Percentiles rank a stretch among this genome's conserved stretches.
phyloP scores from a whole-genome alignment of 352 stramenopile species.

The Phytophthora constricta region DNA sequence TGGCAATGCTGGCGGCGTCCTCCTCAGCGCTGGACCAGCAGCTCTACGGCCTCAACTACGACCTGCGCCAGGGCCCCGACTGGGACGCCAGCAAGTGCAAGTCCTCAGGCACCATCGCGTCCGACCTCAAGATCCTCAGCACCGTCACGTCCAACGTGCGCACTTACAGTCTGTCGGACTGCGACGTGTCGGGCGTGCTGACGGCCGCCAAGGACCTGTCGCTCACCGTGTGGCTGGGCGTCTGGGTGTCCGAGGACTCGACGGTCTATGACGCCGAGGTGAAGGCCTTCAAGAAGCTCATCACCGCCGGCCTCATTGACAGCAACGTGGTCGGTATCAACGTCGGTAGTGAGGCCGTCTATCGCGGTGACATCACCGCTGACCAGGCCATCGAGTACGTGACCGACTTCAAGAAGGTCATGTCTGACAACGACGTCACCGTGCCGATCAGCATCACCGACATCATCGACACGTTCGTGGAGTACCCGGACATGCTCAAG shows the following conservation, averaged over 20 bases:
- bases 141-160: constrained; percentile 76
- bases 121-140: constrained; percentile 74
- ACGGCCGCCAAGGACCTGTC: constrained; percentile 67
- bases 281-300: constrained; percentile 62
- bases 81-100: constrained; percentile 87
- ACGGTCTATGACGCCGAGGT: constrained; percentile 77
- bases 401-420: constrained; percentile 76
- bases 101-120: constrained; percentile 57
- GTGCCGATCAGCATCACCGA: constrained; percentile 80
- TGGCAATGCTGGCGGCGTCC: constrained; percentile 40
- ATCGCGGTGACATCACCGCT: constrained; percentile 77
- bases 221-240: constrained; percentile 81
- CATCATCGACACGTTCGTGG: constrained; percentile 78
- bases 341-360: constrained; percentile 83
- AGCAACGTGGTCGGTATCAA: constrained; percentile 85
- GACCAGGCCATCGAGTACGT: constrained; percentile 76
- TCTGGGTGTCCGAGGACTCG: constrained; percentile 79
- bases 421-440: constrained; percentile 62
- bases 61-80: constrained; percentile 79
- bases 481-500: constrained; percentile 80
- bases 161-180: constrained; percentile 84
- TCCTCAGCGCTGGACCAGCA: constrained; percentile 68
- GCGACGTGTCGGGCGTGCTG: constrained; percentile 75
- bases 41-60: constrained; percentile 87
- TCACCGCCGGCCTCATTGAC: constrained; percentile 70